Percentiles rank a stretch among this genome's conserved stretches.
Evolutionary conservation across 2,329 filamentous ascomycete genomes (phyloP).

Genomic region (Cladorrhinum sp.): DNA sequence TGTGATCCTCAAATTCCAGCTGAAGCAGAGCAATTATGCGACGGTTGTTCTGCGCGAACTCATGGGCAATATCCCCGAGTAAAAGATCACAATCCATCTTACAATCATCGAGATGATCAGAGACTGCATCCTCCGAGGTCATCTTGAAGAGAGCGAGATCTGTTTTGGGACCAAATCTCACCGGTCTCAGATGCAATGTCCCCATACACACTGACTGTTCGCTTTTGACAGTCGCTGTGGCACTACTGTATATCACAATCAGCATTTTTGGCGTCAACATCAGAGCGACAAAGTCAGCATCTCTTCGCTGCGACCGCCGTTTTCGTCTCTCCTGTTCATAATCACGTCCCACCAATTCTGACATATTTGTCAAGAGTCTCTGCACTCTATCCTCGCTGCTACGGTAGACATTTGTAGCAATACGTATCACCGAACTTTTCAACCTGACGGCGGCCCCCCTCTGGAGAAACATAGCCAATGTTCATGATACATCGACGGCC

Average conservation of each 20-base stretch:
- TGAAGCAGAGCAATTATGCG: slow-evolving; percentile 38
- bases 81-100: neutral
- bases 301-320: too few relatives aligned
- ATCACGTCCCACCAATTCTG: neutral
- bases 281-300: neutral
- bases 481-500: neutral
- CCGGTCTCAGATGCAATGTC: neutral
- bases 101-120: neutral
- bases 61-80: slow-evolving; percentile 26
- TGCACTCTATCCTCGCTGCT: neutral
- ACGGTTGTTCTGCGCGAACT: slow-evolving; percentile 39
- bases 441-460: neutral
- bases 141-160: neutral
- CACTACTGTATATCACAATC: neutral
- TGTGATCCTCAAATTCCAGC: slow-evolving; percentile 37
- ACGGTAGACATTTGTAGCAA: neutral
- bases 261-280: neutral
- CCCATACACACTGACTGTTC: neutral
- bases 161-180: neutral
- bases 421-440: neutral
- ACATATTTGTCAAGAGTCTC: neutral
- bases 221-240: neutral
- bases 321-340: neutral
- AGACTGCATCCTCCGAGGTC: neutral
- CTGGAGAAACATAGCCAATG: neutral